A percentile compares a stretch with the other conserved stretches of the same genome.
These are phyloP conservation scores for Acer negundo DNA, from an alignment of 345 rosid genomes.

Conservation along the genomic window DNA sequence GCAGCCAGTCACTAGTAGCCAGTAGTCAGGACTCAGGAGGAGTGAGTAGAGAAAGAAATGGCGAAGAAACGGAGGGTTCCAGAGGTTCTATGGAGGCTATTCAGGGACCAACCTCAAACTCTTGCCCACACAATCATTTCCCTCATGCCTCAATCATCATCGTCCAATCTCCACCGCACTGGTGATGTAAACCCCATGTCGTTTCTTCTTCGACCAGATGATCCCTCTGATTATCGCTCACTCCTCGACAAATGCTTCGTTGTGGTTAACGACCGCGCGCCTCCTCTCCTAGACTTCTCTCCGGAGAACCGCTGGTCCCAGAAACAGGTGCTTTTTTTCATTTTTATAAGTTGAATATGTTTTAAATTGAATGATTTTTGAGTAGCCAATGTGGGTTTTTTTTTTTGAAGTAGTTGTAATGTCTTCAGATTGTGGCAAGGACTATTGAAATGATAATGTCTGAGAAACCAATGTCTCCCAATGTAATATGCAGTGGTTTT, in stretches of 20 bases:
- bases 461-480: constrained; percentile 27
- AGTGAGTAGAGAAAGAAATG: constrained; percentile 25
- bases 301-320: constrained; percentile 54
- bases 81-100: constrained; percentile 56
- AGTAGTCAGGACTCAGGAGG: no score
- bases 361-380: no score
- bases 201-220: constrained; percentile 50
- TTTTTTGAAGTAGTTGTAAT: background rate
- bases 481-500: constrained; percentile 55
- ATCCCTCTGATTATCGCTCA: constrained; percentile 54
- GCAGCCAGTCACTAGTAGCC: no score
- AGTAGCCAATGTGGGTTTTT: no score
- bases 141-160: constrained; percentile 28
- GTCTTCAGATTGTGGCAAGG: constrained; percentile 55
- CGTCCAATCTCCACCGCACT: constrained; percentile 27
- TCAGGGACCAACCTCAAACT: constrained; percentile 40
- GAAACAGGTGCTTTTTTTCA: constrained; percentile 36
- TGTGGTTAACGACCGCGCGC: constrained; percentile 47
- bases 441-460: constrained; percentile 43
- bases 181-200: constrained; percentile 29
- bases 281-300: constrained; percentile 34
- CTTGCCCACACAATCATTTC: constrained; percentile 44
- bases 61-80: constrained; percentile 50
- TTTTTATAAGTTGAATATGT: background rate
- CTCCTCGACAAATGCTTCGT: constrained; percentile 62